Evolutionary conservation across 1,139 yeast species (phyloP), one percentile per base, ranked within the genome.

Genomic region (Taphrina deformans): DNA sequence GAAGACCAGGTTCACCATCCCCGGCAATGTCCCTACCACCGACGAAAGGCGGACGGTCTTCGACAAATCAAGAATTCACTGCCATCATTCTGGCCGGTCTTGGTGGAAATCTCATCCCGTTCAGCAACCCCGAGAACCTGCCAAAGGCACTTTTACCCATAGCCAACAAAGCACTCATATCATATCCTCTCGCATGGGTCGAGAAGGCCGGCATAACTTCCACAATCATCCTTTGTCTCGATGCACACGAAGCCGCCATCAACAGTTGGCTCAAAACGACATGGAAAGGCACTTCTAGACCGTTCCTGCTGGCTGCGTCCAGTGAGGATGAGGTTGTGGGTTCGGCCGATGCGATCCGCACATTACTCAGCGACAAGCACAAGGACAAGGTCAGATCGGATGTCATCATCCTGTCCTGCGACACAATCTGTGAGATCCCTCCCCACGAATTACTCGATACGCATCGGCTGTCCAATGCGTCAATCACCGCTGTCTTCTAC

Each of bases 101-200:
- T 27, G 68, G 68, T 16, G 65, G 62, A 41, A 63, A 58, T 68
- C 55, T 67, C n/a, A 61, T 35, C 9, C 67, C 68, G 2, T 56
- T 67, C 45, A 66, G 68, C 9, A 68, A 66, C 10, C 62, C 56
- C 2, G 64, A 60, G 46, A 60, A 59, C 23, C 44, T 83, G 10
- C 84, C 96, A 4, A 93, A 93, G 77, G 95, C 97, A 0, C 78
- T 92, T 65, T 77, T 95, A 61, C 98, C 99, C 1, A 81, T 95
- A 51, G 98, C 95, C 16, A 92, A 92, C 75, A 82, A 83, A 71
- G 96, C 97, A n/a, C 86, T 93, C 89, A 79, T 95, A 56, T 87
- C 87, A 70, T 88, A 90, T 73, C 96, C 89, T 2, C 79, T 95
- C 55, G 92, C 88, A 70, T 95, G 98, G 98, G 91, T 98, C 79